phyloP scores from a whole-genome alignment of 2,329 filamentous ascomycete species.

The Penicillium sp. region DNA sequence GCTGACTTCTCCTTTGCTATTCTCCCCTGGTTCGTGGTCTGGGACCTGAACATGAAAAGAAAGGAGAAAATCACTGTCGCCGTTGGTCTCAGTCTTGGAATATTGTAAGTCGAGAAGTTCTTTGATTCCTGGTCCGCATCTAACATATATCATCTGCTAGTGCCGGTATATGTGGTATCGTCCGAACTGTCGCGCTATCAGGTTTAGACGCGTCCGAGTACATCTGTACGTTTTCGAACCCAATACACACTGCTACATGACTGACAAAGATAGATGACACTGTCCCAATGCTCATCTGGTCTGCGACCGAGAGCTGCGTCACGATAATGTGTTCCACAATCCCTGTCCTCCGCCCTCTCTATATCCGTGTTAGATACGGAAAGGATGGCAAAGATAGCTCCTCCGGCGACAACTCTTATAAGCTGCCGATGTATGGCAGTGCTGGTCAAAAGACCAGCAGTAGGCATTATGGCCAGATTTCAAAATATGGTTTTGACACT shows the following conservation, averaged over 20 bases:
- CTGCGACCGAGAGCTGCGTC: slow-evolving; percentile 21
- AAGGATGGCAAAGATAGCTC: slow-evolving; percentile 13
- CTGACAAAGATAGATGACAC: slow-evolving; percentile 11
- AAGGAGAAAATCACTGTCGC: slow-evolving; percentile 49
- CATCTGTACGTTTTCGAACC: slow-evolving; percentile 9
- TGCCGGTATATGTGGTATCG: slow-evolving; percentile 24
- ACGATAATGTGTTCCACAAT: slow-evolving; percentile 26
- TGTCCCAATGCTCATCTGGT: slow-evolving; percentile 25
- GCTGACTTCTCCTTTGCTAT: slow-evolving; percentile 25
- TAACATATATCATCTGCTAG: slow-evolving; percentile 1
- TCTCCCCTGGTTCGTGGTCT: slow-evolving; percentile 48
- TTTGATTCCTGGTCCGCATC: background rate
- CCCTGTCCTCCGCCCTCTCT: slow-evolving; percentile 23
- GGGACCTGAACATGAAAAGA: slow-evolving; percentile 47
- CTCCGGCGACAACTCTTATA: slow-evolving; percentile 17
- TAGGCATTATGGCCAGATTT: slow-evolving; percentile 3
- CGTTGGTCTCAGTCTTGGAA: slow-evolving; percentile 44
- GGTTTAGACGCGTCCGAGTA: slow-evolving; percentile 21
- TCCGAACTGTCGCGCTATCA: slow-evolving; percentile 20
- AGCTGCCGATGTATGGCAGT: slow-evolving; percentile 19
- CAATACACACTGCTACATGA: background rate
- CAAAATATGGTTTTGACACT: background rate
- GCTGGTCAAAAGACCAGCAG: slow-evolving; percentile 10
- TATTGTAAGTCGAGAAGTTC: slow-evolving; percentile 36
- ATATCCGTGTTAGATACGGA: slow-evolving; percentile 16